A percentile compares a stretch with the other conserved stretches of the same genome.
Evolutionary conservation across 331 rosid species (phyloP).

Genomic region (Quercus lobata): DNA sequence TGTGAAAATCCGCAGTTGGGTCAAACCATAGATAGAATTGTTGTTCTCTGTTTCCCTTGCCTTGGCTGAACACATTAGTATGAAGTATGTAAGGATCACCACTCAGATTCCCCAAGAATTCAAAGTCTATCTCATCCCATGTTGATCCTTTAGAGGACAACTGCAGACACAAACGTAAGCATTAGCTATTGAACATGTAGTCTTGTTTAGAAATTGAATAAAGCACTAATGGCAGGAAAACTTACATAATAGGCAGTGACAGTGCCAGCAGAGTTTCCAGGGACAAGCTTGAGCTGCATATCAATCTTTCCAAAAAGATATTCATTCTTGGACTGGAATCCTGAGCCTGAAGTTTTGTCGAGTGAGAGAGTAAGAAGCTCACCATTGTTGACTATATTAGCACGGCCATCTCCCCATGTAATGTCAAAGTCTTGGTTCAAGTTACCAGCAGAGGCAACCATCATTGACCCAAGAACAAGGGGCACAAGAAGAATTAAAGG

Average conservation of each 20-base stretch:
- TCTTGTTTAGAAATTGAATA: background rate
- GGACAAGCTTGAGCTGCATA: slow-evolving; percentile 23
- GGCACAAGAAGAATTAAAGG: background rate
- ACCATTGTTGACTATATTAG: slow-evolving; percentile 42
- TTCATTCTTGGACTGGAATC: slow-evolving; percentile 17
- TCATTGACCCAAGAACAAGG: slow-evolving; percentile 3
- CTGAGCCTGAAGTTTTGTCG: slow-evolving; percentile 20
- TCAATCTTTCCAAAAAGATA: slow-evolving; percentile 19
- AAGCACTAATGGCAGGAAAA: background rate
- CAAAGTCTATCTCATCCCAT: slow-evolving; percentile 46
- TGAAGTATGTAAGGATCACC: slow-evolving; percentile 37
- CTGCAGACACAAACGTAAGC: background rate
- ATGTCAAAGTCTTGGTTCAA: slow-evolving; percentile 39
- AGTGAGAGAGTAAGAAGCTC: slow-evolving; percentile 14
- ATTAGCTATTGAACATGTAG: background rate
- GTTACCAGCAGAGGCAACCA: slow-evolving; percentile 19
- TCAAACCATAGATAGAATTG: slow-evolving; percentile 40
- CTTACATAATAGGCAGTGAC: slow-evolving; percentile 25
- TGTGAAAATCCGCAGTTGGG: slow-evolving; percentile 39
- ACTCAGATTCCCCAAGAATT: slow-evolving; percentile 36
- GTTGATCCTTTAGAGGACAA: slow-evolving; percentile 29
- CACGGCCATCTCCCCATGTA: slow-evolving; percentile 52
- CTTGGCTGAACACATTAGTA: slow-evolving; percentile 38
- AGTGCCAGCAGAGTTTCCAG: slow-evolving; percentile 27
- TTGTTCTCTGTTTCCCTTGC: slow-evolving; percentile 38